Percentiles rank a stretch among this genome's conserved stretches.
Evolutionary conservation across 805 yeast genomes (phyloP).

Genomic region (Starmera caribaea): DNA sequence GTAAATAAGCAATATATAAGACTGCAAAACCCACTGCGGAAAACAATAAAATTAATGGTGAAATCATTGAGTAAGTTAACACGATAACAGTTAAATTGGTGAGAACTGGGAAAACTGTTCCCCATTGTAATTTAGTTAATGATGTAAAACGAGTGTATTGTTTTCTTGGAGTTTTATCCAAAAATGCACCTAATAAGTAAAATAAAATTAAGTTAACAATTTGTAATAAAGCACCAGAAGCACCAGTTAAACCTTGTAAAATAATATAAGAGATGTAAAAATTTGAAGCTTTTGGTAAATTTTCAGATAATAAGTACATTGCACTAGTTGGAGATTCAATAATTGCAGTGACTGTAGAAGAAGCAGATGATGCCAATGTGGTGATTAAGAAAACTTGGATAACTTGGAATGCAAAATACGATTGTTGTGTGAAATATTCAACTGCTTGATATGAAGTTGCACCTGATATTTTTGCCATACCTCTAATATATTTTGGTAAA

Average conservation of each 20-base stretch:
- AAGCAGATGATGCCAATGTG: constrained; percentile 62
- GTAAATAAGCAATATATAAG: constrained; percentile 66
- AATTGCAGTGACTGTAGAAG: constrained; percentile 57
- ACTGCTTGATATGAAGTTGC: constrained; percentile 44
- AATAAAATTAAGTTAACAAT: constrained; percentile 47
- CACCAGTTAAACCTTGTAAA: constrained; percentile 56
- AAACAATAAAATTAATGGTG: constrained; percentile 78
- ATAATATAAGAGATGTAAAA: constrained; percentile 60
- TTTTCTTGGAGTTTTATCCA: constrained; percentile 61
- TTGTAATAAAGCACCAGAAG: constrained; percentile 61
- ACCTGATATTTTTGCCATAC: constrained; percentile 54
- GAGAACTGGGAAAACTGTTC: constrained; percentile 69
- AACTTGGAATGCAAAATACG: constrained; percentile 62
- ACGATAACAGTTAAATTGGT: constrained; percentile 62
- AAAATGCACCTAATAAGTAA: constrained; percentile 43
- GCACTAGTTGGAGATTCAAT: constrained; percentile 48
- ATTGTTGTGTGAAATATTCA: constrained; percentile 56
- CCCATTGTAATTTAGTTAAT: constrained; percentile 53
- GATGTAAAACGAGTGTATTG: constrained; percentile 50
- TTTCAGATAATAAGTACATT: constrained; percentile 50
- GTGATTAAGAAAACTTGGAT: constrained; percentile 65
- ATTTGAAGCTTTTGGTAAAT: constrained; percentile 65
- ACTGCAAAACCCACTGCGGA: constrained; percentile 61
- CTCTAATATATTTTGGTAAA: constrained; percentile 55
- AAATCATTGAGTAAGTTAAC: constrained; percentile 58